Conservation (phyloP, 108 stramenopile species). For the Cylindrotheca closterium region DNA sequence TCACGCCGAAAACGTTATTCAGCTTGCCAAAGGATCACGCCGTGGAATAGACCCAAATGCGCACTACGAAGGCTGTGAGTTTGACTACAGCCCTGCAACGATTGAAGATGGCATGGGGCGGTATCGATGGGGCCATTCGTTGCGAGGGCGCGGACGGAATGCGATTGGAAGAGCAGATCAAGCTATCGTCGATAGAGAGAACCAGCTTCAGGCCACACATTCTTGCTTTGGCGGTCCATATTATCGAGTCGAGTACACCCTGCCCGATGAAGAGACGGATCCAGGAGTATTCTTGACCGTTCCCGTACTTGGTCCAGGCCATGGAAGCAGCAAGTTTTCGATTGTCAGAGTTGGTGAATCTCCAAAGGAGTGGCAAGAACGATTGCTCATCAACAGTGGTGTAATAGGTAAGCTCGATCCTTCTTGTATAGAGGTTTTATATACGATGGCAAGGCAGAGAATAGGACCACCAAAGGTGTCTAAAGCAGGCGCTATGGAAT, state of each 20-base stretch:
- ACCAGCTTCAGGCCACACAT: conserved; percentile 36
- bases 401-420: conserved; percentile 54
- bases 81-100: conserved; percentile 47
- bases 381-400: conserved; percentile 55
- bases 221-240: conserved; percentile 59
- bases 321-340: conserved; percentile 45
- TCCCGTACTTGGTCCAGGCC: conserved; percentile 51
- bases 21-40: conserved; percentile 36
- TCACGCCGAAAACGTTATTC: conserved; percentile 58
- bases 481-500: conserved; percentile 34
- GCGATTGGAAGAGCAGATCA: conserved; percentile 43
- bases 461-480: conserved; percentile 59
- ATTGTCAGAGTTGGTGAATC: conserved; percentile 71
- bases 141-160: conserved; percentile 57
- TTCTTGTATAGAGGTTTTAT: conserved; percentile 37
- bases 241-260: conserved; percentile 45
- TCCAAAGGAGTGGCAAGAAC: conserved; percentile 68
- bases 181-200: conserved; percentile 41
- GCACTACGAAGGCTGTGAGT: conserved; percentile 56
- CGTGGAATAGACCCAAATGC: conserved; percentile 52
- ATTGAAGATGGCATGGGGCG: conserved; percentile 48
- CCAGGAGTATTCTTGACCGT: conserved; percentile 60
- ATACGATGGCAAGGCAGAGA: conserved; percentile 59
- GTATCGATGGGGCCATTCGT: conserved; percentile 65
- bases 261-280: conserved; percentile 18